These are phyloP conservation scores for Cladosporium velox DNA, from an alignment of 2,329 filamentous ascomycete genomes.

Conservation along the genomic window DNA sequence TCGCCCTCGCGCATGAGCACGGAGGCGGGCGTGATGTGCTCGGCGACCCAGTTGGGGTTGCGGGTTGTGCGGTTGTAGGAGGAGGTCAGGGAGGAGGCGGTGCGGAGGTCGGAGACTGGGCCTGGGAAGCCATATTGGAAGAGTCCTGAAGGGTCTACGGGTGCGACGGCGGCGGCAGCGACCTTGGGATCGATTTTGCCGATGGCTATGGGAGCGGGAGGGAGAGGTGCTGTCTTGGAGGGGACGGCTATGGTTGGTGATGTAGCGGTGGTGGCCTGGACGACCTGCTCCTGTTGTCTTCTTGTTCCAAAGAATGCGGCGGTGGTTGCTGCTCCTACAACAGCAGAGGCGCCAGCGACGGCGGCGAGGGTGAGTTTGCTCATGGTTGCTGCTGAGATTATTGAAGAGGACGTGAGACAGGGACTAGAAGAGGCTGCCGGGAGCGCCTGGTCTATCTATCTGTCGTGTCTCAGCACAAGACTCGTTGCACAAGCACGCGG, in stretches of 20 bases:
- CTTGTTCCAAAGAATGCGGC: slow-evolving; percentile 48
- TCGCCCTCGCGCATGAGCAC: slow-evolving; percentile 74
- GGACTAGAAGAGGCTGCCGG: not conserved
- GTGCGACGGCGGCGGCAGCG: slow-evolving; percentile 28
- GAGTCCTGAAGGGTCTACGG: slow-evolving; percentile 53
- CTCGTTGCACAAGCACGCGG: not conserved
- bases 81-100: slow-evolving; percentile 75
- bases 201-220: slow-evolving; percentile 31
- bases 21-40: slow-evolving; percentile 92
- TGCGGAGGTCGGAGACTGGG: slow-evolving; percentile 79
- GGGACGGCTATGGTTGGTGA: slow-evolving; percentile 33
- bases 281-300: slow-evolving; percentile 25
- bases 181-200: slow-evolving; percentile 26
- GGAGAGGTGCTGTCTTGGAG: slow-evolving; percentile 33
- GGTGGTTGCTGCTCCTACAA: slow-evolving; percentile 51
- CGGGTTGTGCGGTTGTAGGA: slow-evolving; percentile 86
- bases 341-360: slow-evolving; percentile 51
- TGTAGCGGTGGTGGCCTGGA: slow-evolving; percentile 39
- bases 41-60: slow-evolving; percentile 88
- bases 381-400: slow-evolving; percentile 37
- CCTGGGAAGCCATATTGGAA: slow-evolving; percentile 77
- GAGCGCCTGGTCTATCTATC: not conserved
- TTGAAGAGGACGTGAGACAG: not conserved
- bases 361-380: slow-evolving; percentile 54
- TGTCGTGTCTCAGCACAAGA: not conserved